Conservation (phyloP, 192 early-diverging fungal species). For the Fimicolochytrium jonesii region DNA sequence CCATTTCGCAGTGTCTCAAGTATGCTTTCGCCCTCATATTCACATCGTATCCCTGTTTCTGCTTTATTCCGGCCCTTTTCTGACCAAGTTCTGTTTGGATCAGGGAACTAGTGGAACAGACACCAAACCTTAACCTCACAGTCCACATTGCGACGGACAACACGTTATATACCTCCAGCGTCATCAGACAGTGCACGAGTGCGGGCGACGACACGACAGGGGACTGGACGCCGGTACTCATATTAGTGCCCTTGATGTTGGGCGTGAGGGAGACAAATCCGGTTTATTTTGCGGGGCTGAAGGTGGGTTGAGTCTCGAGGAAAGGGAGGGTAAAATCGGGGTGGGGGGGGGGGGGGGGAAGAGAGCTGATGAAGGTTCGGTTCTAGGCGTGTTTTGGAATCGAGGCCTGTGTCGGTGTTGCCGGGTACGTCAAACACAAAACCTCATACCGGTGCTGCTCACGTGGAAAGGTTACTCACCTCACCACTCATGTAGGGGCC, state of each 20-base stretch:
- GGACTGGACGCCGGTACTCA: slow-evolving; percentile 49
- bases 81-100: too few relatives aligned
- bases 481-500: slow-evolving; percentile 52
- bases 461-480: background rate
- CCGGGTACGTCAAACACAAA: slow-evolving; percentile 56
- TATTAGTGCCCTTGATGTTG: slow-evolving; percentile 82
- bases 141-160: slow-evolving; percentile 81
- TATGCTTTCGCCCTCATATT: too few relatives aligned
- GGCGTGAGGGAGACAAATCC: slow-evolving; percentile 90
- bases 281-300: slow-evolving; percentile 70
- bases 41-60: too few relatives aligned
- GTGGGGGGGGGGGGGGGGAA: too few relatives aligned
- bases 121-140: too few relatives aligned
- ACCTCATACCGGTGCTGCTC: too few relatives aligned
- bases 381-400: slow-evolving; percentile 69
- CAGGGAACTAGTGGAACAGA: too few relatives aligned
- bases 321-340: too few relatives aligned
- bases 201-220: too few relatives aligned
- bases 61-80: too few relatives aligned
- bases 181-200: too few relatives aligned
- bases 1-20: slow-evolving; percentile 76
- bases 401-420: slow-evolving; percentile 82
- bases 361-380: slow-evolving; percentile 1
- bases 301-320: slow-evolving; percentile 30
- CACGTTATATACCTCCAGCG: slow-evolving; percentile 70